These are phyloP conservation scores for Cryptococcus wingfieldii DNA, from an alignment of 1,284 basidiomycete species.

Conservation along the genomic window DNA sequence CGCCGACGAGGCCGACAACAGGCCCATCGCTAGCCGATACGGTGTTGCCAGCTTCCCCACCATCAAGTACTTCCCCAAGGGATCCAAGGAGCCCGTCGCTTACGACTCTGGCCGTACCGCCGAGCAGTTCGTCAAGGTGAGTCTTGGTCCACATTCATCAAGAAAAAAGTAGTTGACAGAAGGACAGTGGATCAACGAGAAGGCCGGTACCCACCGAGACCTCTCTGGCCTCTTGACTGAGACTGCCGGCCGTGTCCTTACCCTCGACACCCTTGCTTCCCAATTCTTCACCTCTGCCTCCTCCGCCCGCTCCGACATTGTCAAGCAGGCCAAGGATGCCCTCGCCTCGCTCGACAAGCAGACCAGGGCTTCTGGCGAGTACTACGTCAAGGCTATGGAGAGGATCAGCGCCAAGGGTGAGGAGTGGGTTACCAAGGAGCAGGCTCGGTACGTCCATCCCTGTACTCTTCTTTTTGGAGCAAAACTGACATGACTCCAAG, in stretches of 20 bases:
- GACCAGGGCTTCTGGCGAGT: slow-evolving; percentile 57
- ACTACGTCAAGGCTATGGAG: slow-evolving; percentile 89
- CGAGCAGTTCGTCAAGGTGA: slow-evolving; percentile 49
- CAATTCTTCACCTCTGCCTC: slow-evolving; percentile 60
- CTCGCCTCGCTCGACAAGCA: slow-evolving; percentile 38
- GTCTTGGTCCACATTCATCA: background rate
- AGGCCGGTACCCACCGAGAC: slow-evolving; percentile 79
- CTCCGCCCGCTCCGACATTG: slow-evolving; percentile 57
- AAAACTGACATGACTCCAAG: slow-evolving; percentile 12
- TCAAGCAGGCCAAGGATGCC: slow-evolving; percentile 56
- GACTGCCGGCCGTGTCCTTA: slow-evolving; percentile 73
- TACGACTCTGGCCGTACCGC: slow-evolving; percentile 55
- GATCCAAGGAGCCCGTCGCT: slow-evolving; percentile 54
- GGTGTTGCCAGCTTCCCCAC: slow-evolving; percentile 77
- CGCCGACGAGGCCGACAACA: slow-evolving; percentile 78
- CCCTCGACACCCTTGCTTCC: slow-evolving; percentile 73
- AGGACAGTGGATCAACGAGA: slow-evolving; percentile 64
- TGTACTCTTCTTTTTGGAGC: background rate
- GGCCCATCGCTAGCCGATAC: slow-evolving; percentile 67
- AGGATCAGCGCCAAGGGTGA: slow-evolving; percentile 70
- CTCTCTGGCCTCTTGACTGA: slow-evolving; percentile 75
- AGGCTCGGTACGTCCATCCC: slow-evolving; percentile 60
- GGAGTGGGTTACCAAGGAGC: slow-evolving; percentile 80
- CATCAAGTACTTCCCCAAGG: slow-evolving; percentile 90
- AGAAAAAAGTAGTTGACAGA: background rate